phyloP scores from a whole-genome alignment of 192 early-diverging fungal species.

The Coemansia sp. region DNA sequence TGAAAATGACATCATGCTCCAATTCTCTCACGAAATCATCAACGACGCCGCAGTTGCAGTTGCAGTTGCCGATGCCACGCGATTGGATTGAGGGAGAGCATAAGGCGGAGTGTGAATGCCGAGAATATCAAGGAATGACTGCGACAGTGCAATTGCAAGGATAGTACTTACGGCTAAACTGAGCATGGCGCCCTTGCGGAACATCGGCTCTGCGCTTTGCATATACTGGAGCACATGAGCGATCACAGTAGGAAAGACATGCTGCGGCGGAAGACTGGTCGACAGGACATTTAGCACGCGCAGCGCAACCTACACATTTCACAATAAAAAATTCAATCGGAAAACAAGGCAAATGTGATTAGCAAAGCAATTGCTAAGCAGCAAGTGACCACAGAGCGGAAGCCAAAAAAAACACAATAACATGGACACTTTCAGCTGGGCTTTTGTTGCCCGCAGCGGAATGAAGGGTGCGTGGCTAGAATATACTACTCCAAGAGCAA shows the following conservation, averaged over 20 bases:
- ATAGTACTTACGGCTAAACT: constrained; percentile 65
- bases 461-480: background rate
- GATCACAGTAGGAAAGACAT: constrained; percentile 82
- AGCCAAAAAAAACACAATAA: background rate
- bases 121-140: background rate
- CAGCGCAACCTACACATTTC: constrained; percentile 54
- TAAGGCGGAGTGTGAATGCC: background rate
- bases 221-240: constrained; percentile 73
- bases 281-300: constrained; percentile 77
- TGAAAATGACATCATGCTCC: background rate
- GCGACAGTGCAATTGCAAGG: background rate
- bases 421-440: background rate
- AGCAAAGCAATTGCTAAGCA: background rate
- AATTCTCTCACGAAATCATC: background rate
- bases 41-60: background rate
- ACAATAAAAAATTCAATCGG: constrained; percentile 9
- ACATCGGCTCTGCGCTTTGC: constrained; percentile 71
- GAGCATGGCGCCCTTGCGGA: constrained; percentile 87
- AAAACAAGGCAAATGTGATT: constrained; percentile 41
- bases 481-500: background rate
- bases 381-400: background rate
- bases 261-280: constrained; percentile 81
- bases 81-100: background rate
- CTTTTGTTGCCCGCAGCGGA: background rate
- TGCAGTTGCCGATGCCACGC: background rate